These are phyloP conservation scores for Vachellia collinsii DNA, from an alignment of 306 rosid genomes.

Conservation along the genomic window DNA sequence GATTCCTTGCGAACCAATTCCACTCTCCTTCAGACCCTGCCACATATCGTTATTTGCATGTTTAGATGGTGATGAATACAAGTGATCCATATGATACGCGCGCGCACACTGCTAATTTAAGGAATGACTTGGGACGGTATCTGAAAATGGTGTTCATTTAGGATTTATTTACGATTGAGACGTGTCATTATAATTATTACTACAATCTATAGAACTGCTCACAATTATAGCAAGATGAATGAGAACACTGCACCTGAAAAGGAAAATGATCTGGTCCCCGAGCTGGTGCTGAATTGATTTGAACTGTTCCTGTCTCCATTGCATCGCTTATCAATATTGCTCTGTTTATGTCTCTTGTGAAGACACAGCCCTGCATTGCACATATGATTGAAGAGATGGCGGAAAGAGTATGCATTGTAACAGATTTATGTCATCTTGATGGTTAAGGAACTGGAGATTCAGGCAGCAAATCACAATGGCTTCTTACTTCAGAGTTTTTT, in stretches of 20 bases:
- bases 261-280: constrained; percentile 94
- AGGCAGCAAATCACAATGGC: not conserved
- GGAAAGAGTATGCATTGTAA: not conserved
- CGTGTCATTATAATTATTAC: not conserved
- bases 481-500: not conserved
- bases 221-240: constrained; percentile 17
- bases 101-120: not conserved
- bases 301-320: constrained; percentile 88
- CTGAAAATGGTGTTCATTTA: not conserved
- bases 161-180: not conserved
- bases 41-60: constrained; percentile 31
- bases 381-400: not conserved
- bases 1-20: constrained; percentile 91
- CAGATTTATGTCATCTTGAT: constrained; percentile 9
- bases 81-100: not conserved
- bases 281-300: constrained; percentile 89
- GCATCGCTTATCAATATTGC: constrained; percentile 85
- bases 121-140: not conserved
- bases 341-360: constrained; percentile 82
- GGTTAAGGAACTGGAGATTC: not conserved
- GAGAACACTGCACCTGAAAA: constrained; percentile 61
- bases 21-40: constrained; percentile 93
- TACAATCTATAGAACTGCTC: not conserved
- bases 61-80: constrained; percentile 13
- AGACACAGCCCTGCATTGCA: constrained; percentile 70